Base-by-base conservation (phyloP, 768 basidiomycete genomes). In the Lactarius sp. region DNA sequence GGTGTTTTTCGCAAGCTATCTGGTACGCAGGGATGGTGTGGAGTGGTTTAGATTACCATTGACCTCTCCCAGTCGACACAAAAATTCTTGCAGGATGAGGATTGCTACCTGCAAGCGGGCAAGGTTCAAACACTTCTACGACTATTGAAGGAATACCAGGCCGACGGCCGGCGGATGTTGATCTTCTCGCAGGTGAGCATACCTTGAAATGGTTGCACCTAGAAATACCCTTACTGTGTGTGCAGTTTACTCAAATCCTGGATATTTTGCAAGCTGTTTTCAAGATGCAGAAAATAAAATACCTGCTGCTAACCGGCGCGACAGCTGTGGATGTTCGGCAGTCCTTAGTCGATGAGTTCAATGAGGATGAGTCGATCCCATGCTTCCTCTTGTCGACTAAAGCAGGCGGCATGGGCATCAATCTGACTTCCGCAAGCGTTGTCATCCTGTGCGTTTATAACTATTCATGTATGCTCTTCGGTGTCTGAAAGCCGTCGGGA, bases 391-490 rank as follows among this genome's bases (percentile, higher is more conserved):
- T 94, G 2, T 94, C 94, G 2, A 95, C 94, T 0, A 94, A 93
- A 75, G 94, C 94, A 4, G 94, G 92, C 20, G 92, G 90, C 9
- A 93, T 94, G 91, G 95, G 96, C 6, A 95, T 99, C 73, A 99
- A 99, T 73, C 75, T 99, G 68, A 96, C 92, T 1, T 94, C 94
- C 2, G 95, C 96, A 1, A 94, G 91, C 51, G 94, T 94, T 44
- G 96, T 99, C 47, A 90, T 98, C 70, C 90, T 94, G 89, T 90
- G 65, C 51, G 85, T 73, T 5, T 60, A 65, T 36, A 36, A 56
- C 53, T 60, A 53, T 37, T 16, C 16, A 14, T 52, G 18, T n/a
- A 49, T 42, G 54, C 20, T 47, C 33, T 42, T 59, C 27, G 51
- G 47, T 31, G 49, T 68, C 52, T 56, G 73, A 62, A 34, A 14